Base-by-base conservation (phyloP, 768 basidiomycete genomes). In the Chalciporus chontae region DNA sequence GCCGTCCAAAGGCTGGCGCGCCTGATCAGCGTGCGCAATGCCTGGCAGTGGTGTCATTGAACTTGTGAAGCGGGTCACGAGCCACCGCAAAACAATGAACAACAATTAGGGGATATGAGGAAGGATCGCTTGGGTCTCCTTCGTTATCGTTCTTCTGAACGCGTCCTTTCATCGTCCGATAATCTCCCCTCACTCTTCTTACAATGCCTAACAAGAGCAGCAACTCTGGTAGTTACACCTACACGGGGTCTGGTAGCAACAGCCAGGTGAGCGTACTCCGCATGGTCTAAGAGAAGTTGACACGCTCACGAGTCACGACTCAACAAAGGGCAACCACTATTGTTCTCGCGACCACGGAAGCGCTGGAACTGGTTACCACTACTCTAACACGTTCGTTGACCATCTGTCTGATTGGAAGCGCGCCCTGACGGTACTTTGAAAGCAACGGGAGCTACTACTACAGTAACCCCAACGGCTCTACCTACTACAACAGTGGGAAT, bases 381-480 rank as follows among this genome's bases (percentile, higher is more conserved):
- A 85, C 59, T 83, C 80, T 6, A 84, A 84, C 66, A 54, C 23
- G 80, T 81, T 59, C 3, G 74, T 66, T 45, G 23, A 21, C 8
- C 8, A n/a, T 36, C 17, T 14, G 27, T 37, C 17, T 13, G 8
- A 13, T 17, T 36, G 34, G 15, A 6, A 41, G 26, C 14, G 3
- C 32, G 17, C 7, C 6, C 2, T 39, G 40, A 52, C 27, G 9
- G 4, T 40, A 42, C 40, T 57, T 45, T 43, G 23, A 42, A 49
- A 77, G 75, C 5, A 51, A 84, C 47, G 82, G 80, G 3, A 77
- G 77, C 50, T 85, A 85, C 67, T 83, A 84, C 60, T 85, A 85
- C 64, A 60, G 58, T 43, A 85, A 85, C 70, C 64, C 79, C 40
- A 71, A 85, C 41, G 77, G 79, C 0, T 82, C 80, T 0, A 83